A percentile compares a stretch with the other conserved stretches of the same genome.
These are phyloP conservation scores for Trichoderma sp. DNA, from an alignment of 2,329 filamentous ascomycete genomes.

Conservation along the genomic window DNA sequence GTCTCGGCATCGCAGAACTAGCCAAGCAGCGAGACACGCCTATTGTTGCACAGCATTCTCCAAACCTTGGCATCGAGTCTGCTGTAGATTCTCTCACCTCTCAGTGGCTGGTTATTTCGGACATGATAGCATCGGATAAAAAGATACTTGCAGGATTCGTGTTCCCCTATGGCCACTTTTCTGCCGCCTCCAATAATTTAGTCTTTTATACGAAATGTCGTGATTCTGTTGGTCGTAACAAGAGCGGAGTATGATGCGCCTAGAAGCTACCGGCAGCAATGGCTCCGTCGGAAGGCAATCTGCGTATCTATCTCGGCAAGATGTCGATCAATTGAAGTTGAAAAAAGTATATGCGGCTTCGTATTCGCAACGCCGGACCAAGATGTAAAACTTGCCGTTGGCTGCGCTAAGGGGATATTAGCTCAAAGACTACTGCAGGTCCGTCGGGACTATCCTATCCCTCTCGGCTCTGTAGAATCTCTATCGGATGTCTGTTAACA, in stretches of 20 bases:
- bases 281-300: not conserved
- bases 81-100: not conserved
- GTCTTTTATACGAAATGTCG: not conserved
- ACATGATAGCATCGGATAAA: not conserved
- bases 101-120: not conserved
- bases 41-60: not conserved
- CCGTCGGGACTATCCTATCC: not conserved
- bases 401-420: not conserved
- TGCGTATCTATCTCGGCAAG: not conserved
- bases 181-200: not conserved
- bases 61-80: not conserved
- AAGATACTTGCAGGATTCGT: not conserved
- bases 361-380: not conserved
- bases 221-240: not conserved
- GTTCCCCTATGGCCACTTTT: not conserved
- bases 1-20: not conserved
- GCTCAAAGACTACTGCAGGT: slow-evolving; percentile 16
- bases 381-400: not conserved
- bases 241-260: not conserved
- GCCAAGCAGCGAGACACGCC: not conserved
- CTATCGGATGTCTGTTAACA: not conserved
- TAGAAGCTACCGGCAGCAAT: not conserved
- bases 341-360: not conserved
- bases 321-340: not conserved
- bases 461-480: not conserved